Conservation (phyloP, 306 rosid genomes). For the Cicer cuneatum region DNA sequence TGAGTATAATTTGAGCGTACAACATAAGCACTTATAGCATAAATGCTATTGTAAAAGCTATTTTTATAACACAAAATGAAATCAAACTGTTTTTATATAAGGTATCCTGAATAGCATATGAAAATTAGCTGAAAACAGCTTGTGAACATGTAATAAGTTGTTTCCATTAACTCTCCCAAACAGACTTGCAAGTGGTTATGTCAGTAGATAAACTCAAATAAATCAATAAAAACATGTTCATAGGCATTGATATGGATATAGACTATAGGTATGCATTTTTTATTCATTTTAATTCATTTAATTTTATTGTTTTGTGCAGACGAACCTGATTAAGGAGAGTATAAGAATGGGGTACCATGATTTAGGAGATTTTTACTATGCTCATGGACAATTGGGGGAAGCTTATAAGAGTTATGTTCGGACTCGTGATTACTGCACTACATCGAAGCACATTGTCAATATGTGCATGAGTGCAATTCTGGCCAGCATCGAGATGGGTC, state of each 20-base stretch:
- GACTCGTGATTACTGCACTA: constrained; percentile 97
- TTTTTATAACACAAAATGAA: no score
- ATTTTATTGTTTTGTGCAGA: constrained; percentile 55
- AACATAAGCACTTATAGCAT: no score
- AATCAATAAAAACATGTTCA: no score
- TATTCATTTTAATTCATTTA: not conserved
- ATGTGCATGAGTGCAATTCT: constrained; percentile 91
- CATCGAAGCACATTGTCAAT: constrained; percentile 87
- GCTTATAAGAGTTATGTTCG: constrained; percentile 88
- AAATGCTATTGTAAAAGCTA: no score
- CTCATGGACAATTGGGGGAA: constrained; percentile 87
- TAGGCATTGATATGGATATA: not conserved
- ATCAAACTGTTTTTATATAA: no score
- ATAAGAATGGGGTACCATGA: constrained; percentile 99
- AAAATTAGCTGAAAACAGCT: no score
- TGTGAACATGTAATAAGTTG: no score
- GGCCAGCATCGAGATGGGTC: constrained; percentile 99
- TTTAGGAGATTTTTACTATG: constrained; percentile 90
- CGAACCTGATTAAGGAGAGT: constrained; percentile 97
- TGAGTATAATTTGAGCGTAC: constrained; percentile 4
- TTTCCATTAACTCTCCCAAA: no score
- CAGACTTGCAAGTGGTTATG: no score
- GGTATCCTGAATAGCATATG: no score
- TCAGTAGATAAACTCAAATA: no score
- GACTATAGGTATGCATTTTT: not conserved